Base-by-base conservation (phyloP, 805 yeast species). In the Yarrowia hollandica region DNA sequence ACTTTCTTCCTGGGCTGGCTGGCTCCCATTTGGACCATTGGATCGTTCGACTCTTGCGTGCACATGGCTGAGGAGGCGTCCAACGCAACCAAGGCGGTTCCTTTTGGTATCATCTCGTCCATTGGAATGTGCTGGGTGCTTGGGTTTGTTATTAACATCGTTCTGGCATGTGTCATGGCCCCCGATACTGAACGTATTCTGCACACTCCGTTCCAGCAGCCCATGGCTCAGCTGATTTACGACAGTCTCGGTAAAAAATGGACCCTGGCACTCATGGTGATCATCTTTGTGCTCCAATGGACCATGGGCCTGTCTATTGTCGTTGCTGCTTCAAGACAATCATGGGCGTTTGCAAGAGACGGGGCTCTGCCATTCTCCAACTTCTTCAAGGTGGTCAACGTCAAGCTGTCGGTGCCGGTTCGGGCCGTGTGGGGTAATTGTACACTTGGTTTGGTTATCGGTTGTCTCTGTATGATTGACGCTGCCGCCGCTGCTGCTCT, bases 311-410 rank as follows among this genome's bases (percentile, higher is more conserved):
- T 81, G 19, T 82, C 86, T 2, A 77, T 81, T 56, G 73, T 83
- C 44, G 77, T 83, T 50, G 88, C 89, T 11, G 77, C 81, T 8
- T 83, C 88, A 4, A 78, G 90, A 70, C 90, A 84, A 69, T 77
- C 84, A 42, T 85, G 86, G 82, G 88, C 90, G 1, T 83, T 85
- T 69, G 83, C 88, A 38, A 80, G 92, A 72, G 92, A 86, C 69
- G 83, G 84, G 66, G 90, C 90, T 16, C 75, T 86, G 60, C 91
- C 91, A 8, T 74, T 83, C 62, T 77, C 84, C n/a, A 70, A 75
- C 38, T 74, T 74, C 66, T 76, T 86, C 62, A 82, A 83, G 63
- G 79, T 74, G 46, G 87, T 86, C 41, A 75, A 85, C 66, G 74
- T 78, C 57, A 77, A 69, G 60, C 71, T 80, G 33, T 74, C 78